phyloP scores from a whole-genome alignment of 2,329 filamentous ascomycete genomes.

The Fusarium nurragi region DNA sequence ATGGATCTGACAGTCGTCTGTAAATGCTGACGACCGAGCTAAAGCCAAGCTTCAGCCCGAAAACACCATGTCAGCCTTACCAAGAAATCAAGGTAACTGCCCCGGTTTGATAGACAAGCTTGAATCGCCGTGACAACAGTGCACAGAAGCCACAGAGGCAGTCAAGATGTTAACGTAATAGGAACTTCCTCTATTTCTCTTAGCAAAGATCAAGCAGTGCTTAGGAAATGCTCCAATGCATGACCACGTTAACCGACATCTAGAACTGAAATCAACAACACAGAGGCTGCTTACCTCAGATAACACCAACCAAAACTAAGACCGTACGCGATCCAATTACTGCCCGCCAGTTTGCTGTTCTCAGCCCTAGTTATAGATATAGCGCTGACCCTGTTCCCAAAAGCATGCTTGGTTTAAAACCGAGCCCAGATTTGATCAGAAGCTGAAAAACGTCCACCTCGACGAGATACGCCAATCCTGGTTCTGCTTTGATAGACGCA shows the following conservation, averaged over 20 bases:
- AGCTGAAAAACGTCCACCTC: not conserved
- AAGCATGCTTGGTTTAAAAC: not conserved
- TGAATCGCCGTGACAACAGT: not conserved
- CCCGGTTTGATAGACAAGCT: not conserved
- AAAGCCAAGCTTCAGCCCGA: not conserved
- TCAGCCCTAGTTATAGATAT: not conserved
- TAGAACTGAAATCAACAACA: not conserved
- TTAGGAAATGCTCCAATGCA: not conserved
- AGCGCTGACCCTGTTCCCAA: slow-evolving; percentile 17
- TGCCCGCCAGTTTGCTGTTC: slow-evolving; percentile 7
- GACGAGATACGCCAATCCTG: not conserved
- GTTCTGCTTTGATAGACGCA: not conserved
- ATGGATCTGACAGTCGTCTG: not conserved
- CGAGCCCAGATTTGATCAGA: not conserved
- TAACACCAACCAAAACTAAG: not conserved
- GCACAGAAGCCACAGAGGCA: too few species aligned
- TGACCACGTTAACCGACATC: not conserved
- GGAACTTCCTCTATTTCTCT: too few species aligned
- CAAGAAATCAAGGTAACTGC: not conserved
- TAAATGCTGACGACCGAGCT: slow-evolving; percentile 20
- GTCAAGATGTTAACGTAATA: too few species aligned
- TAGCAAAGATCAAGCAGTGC: not conserved
- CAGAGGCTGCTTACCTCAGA: not conserved
- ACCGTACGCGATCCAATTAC: slow-evolving; percentile 5
- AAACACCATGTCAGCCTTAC: slow-evolving; percentile 12